Percentiles rank a stretch among this genome's conserved stretches.
Conservation (phyloP, 306 rosid species). For the Quercus rubra region DNA sequence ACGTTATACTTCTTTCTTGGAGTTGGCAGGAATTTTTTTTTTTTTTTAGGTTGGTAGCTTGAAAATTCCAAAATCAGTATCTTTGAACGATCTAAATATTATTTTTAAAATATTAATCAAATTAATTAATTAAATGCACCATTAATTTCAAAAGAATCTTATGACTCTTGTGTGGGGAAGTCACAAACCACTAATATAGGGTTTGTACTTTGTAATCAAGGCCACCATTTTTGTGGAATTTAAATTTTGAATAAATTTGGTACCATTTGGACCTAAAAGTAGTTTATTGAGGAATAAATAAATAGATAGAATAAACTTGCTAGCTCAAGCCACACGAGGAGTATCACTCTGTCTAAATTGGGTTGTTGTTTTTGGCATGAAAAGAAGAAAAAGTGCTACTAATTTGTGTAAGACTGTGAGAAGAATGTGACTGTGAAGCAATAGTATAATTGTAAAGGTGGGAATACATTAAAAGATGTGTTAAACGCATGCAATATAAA, state of each 20-base stretch:
- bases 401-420: neutral
- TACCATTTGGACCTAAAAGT: neutral
- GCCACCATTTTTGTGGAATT: neutral
- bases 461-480: conserved; percentile 31
- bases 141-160: conserved; percentile 31
- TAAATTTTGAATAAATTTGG: neutral
- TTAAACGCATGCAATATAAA: conserved; percentile 36
- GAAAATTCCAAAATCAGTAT: conserved; percentile 42
- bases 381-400: neutral
- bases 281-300: neutral
- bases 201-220: neutral
- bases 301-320: neutral
- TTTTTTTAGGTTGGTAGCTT: conserved; percentile 18
- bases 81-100: conserved; percentile 41
- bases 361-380: neutral
- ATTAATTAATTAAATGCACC: neutral
- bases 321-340: neutral
- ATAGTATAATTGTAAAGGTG: conserved; percentile 1
- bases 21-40: conserved; percentile 24
- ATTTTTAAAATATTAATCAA: neutral
- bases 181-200: neutral
- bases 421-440: neutral
- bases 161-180: neutral
- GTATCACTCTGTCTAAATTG: neutral
- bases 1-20: conserved; percentile 2